A percentile compares a stretch with the other conserved stretches of the same genome.
phyloP scores from a whole-genome alignment of 2,329 filamentous ascomycete genomes.

The Fonsecaea nubica region DNA sequence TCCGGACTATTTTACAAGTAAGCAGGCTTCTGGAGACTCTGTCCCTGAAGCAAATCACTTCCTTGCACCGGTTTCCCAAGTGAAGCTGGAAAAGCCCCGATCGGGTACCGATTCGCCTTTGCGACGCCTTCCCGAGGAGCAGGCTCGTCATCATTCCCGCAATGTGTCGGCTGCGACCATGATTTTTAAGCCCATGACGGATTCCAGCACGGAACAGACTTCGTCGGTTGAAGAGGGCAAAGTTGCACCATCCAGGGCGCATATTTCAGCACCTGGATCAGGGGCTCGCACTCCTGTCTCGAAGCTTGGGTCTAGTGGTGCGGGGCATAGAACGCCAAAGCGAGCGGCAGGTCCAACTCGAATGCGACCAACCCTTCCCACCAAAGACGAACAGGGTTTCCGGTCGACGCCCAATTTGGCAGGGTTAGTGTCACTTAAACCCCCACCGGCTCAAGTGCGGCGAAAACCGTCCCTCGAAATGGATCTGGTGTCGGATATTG shows the following conservation, averaged over 20 bases:
- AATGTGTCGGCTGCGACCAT: constrained; percentile 84
- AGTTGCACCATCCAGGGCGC: constrained; percentile 7
- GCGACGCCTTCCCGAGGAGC: constrained; percentile 17
- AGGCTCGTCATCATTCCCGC: constrained; percentile 65
- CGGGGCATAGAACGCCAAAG: constrained; percentile 53
- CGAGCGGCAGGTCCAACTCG: constrained; percentile 49
- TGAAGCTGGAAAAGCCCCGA: background rate
- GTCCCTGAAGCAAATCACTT: background rate
- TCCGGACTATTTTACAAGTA: constrained; percentile 25
- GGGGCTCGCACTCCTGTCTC: constrained; percentile 39
- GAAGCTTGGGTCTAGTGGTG: constrained; percentile 28
- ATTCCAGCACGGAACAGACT: constrained; percentile 34
- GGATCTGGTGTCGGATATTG: constrained; percentile 75
- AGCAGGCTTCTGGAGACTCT: background rate
- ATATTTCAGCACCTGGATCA: constrained; percentile 38
- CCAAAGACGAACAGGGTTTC: constrained; percentile 54
- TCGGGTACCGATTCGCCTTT: constrained; percentile 20
- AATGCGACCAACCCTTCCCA: constrained; percentile 64
- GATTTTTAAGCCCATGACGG: constrained; percentile 73
- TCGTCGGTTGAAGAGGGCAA: constrained; percentile 19
- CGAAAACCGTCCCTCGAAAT: constrained; percentile 71
- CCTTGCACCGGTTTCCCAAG: background rate
- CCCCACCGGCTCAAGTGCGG: constrained; percentile 40
- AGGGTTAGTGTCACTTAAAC: constrained; percentile 59
- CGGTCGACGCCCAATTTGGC: constrained; percentile 64